phyloP scores from a whole-genome alignment of 129 eudicot species.

The Saussurea involucrata region DNA sequence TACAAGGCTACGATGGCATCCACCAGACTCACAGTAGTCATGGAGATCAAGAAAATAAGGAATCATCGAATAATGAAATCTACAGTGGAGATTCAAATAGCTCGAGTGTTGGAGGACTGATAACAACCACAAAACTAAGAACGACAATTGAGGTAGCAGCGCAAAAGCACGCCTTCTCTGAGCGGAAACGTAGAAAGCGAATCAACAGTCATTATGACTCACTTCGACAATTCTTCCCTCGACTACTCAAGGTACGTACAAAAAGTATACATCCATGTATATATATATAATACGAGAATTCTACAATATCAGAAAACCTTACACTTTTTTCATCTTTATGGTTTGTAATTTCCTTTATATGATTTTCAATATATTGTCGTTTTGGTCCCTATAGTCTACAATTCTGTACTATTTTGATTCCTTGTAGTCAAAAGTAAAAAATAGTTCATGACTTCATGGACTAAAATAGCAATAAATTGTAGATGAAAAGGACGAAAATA shows the following conservation, averaged over 20 bases:
- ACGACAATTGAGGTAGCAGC: constrained; percentile 12
- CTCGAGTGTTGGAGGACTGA: background rate
- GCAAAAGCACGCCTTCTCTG: constrained; percentile 47
- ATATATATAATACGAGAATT: background rate
- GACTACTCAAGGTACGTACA: constrained; percentile 40
- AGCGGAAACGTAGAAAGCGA: constrained; percentile 43
- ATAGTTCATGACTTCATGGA: no score
- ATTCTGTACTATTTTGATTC: no score
- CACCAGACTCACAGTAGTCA: background rate
- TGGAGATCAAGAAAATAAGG: constrained; percentile 1
- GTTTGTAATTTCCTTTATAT: no score
- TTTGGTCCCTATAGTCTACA: no score
- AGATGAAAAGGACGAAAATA: no score
- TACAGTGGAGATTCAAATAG: constrained; percentile 15
- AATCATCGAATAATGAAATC: background rate
- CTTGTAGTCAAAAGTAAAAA: no score
- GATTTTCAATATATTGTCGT: no score
- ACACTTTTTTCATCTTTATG: no score
- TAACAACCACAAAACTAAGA: background rate
- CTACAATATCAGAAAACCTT: no score
- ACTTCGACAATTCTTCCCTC: constrained; percentile 51
- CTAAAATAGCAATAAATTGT: no score
- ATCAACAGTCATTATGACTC: constrained; percentile 47
- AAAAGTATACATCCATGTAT: background rate
- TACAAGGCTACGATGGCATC: background rate